Conservation (phyloP, 2,329 filamentous ascomycete genomes). For the Fusarium drepaniforme region DNA sequence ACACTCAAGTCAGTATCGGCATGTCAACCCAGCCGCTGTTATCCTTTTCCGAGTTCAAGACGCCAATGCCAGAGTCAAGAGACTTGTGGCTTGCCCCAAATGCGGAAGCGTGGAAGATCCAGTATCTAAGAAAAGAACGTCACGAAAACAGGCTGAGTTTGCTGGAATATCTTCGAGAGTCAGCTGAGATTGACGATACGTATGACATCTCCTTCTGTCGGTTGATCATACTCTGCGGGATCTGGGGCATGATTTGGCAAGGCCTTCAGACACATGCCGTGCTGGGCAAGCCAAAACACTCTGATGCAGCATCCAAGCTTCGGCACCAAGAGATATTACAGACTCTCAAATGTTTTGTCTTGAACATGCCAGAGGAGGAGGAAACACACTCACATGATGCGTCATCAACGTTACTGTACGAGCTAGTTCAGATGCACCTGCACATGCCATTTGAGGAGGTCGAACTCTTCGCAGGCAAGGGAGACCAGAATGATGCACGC, state of each 20-base stretch:
- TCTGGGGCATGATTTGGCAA: constrained; percentile 33
- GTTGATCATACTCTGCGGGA: constrained; percentile 13
- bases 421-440: constrained; percentile 26
- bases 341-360: constrained; percentile 11
- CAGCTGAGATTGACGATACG: constrained; percentile 16
- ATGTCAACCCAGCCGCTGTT: constrained; percentile 21
- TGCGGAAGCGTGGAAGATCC: constrained; percentile 25
- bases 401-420: constrained; percentile 2
- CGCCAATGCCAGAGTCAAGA: constrained; percentile 19
- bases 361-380: constrained; percentile 17
- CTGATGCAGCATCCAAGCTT: constrained; percentile 16
- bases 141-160: constrained; percentile 2
- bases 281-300: constrained; percentile 9
- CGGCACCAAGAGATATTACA: constrained; percentile 26
- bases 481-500: constrained; percentile 25
- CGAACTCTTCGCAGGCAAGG: constrained; percentile 28
- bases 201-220: constrained; percentile 18
- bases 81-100: constrained; percentile 28
- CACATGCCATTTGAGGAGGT: constrained; percentile 28
- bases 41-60: constrained; percentile 22
- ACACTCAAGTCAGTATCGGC: constrained; percentile 25
- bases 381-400: constrained; percentile 1
- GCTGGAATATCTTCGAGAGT: constrained; percentile 16
- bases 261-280: constrained; percentile 11
- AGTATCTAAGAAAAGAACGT: constrained; percentile 13